phyloP scores from a whole-genome alignment of 805 yeast species.

The Yueomyces sinensis region DNA sequence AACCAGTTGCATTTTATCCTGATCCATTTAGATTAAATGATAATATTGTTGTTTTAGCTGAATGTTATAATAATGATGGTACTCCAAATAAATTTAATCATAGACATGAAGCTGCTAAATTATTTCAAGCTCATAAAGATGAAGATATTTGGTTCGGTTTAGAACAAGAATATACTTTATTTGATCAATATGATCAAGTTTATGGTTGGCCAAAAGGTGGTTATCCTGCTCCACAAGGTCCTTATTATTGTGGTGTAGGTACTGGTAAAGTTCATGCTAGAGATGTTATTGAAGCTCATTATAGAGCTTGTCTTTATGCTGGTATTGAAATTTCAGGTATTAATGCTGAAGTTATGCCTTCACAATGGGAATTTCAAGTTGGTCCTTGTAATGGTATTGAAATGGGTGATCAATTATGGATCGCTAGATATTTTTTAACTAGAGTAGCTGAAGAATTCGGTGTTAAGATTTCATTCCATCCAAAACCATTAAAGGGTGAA shows the following conservation, averaged over 20 bases:
- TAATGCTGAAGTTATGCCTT: constrained; percentile 99
- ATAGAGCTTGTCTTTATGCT: constrained; percentile 92
- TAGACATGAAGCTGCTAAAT: constrained; percentile 92
- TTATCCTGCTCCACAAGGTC: constrained; percentile 99
- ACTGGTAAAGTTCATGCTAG: constrained; percentile 96
- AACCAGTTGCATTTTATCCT: constrained; percentile 90
- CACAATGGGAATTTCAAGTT: constrained; percentile 99
- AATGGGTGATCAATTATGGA: constrained; percentile 97
- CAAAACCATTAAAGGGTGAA: constrained; percentile 97
- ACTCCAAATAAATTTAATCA: constrained; percentile 98
- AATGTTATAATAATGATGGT: constrained; percentile 97
- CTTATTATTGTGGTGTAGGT: constrained; percentile 99
- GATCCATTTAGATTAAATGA: constrained; percentile 99
- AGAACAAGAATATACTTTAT: constrained; percentile 96
- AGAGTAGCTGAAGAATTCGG: constrained; percentile 98
- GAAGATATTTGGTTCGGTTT: constrained; percentile 94
- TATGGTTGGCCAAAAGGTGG: constrained; percentile 99
- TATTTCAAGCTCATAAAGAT: constrained; percentile 80
- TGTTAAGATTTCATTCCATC: constrained; percentile 97
- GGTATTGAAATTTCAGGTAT: constrained; percentile 90
- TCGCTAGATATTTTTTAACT: constrained; percentile 83
- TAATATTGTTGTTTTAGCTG: constrained; percentile 87
- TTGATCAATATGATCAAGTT: constrained; percentile 78
- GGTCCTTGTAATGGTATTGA: constrained; percentile 93
- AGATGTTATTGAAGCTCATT: constrained; percentile 97